phyloP scores from a whole-genome alignment of 139 green algal species.

The Mesostigma viride region DNA sequence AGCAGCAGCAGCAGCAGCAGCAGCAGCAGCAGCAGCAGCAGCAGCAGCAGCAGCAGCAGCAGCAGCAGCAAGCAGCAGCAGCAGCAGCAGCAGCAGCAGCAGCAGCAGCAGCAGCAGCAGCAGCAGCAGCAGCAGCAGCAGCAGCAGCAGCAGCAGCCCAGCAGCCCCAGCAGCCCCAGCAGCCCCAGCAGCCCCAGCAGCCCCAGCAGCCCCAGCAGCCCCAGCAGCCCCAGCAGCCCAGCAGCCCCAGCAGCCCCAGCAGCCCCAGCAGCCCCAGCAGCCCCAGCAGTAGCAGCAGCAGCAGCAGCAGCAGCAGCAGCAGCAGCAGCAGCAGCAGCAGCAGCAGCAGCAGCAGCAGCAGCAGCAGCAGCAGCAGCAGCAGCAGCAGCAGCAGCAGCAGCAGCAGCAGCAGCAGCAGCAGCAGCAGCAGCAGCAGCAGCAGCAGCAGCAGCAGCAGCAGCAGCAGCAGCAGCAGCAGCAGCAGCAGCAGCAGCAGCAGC shows the following conservation, averaged over 20 bases:
- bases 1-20: background rate
- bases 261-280: too few relatives aligned
- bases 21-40: background rate
- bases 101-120: background rate
- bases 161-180: too few relatives aligned
- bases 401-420: slow-evolving; percentile 1
- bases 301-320: background rate
- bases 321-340: background rate
- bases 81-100: background rate
- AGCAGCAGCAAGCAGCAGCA: too few relatives aligned
- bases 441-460: background rate
- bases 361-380: background rate
- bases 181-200: too few relatives aligned
- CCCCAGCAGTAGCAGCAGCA: too few relatives aligned
- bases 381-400: background rate
- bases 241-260: too few relatives aligned
- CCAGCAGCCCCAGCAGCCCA: too few relatives aligned
- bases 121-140: background rate
- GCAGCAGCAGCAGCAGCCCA: background rate
- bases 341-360: background rate
- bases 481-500: background rate
- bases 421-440: background rate
- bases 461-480: background rate
- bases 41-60: background rate
- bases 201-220: too few relatives aligned